Percentiles rank a stretch among this genome's conserved stretches.
phyloP scores from a whole-genome alignment of 139 green algal genomes.

The Tetradesmus lagerheimii region DNA sequence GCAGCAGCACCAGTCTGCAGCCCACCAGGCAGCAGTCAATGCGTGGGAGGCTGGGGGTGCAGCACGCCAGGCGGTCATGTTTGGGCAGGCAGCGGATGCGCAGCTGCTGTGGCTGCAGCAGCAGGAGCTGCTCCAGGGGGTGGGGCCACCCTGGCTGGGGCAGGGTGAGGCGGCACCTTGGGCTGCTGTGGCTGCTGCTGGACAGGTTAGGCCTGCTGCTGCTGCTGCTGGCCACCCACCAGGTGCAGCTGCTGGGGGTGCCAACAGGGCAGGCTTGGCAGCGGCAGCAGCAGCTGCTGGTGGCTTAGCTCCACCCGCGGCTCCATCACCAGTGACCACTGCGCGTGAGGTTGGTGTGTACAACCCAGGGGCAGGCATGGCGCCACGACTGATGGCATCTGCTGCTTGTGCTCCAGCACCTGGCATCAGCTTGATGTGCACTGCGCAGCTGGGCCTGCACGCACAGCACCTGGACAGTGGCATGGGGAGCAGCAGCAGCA shows the following conservation, averaged over 20 bases:
- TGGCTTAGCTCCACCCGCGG: not conserved
- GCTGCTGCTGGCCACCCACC: not conserved
- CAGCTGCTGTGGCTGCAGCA: conserved; percentile 12
- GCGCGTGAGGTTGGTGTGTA: not conserved
- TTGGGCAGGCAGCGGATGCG: not conserved
- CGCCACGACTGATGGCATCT: not conserved
- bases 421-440: conserved; percentile 7
- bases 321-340: not conserved
- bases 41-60: conserved; percentile 11
- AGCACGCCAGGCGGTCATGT: not conserved
- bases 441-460: conserved; percentile 26
- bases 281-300: conserved; percentile 22
- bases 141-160: conserved; percentile 15
- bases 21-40: conserved; percentile 2
- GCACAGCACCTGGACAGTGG: not conserved
- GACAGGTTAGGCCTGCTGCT: not conserved
- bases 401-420: conserved; percentile 24
- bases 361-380: not conserved
- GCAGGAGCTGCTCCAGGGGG: not conserved
- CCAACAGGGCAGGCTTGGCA: not conserved
- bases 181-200: conserved; percentile 2
- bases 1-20: not conserved
- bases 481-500: not conserved
- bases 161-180: conserved; percentile 34
- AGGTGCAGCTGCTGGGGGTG: not conserved